These are phyloP conservation scores for Termitomyces sp. DNA, from an alignment of 1,284 basidiomycete genomes.

Conservation along the genomic window DNA sequence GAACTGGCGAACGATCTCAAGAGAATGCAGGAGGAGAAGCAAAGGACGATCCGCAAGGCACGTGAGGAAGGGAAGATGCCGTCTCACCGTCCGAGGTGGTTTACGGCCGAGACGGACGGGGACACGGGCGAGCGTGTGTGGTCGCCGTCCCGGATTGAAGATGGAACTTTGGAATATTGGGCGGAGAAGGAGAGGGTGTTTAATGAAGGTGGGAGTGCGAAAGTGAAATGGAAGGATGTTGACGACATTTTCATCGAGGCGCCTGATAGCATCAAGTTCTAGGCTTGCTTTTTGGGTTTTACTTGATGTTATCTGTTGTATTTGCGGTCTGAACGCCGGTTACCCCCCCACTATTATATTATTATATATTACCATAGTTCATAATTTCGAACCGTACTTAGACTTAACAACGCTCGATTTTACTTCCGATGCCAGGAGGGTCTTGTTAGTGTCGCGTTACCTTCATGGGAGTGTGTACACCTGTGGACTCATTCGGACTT, in stretches of 20 bases:
- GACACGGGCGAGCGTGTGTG: slow-evolving; percentile 88
- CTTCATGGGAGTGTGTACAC: too few relatives aligned
- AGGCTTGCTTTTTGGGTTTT: too few relatives aligned
- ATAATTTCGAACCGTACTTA: too few relatives aligned
- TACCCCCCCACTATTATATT: too few relatives aligned
- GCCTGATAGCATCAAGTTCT: neutral
- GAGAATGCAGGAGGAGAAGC: slow-evolving; percentile 81
- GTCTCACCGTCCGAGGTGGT: slow-evolving; percentile 83
- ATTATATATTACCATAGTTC: too few relatives aligned
- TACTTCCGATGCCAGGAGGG: too few relatives aligned
- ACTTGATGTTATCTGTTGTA: too few relatives aligned
- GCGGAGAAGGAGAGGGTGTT: slow-evolving; percentile 68
- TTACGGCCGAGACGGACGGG: slow-evolving; percentile 67
- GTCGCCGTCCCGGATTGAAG: slow-evolving; percentile 57
- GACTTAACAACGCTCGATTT: too few relatives aligned
- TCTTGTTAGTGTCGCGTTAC: too few relatives aligned
- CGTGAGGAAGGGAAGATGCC: slow-evolving; percentile 75
- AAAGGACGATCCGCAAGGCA: slow-evolving; percentile 72
- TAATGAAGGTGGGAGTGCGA: slow-evolving; percentile 29
- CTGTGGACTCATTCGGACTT: too few relatives aligned
- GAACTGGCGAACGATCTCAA: slow-evolving; percentile 90
- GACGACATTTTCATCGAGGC: slow-evolving; percentile 80
- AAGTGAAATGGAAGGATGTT: slow-evolving; percentile 60
- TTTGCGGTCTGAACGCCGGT: too few relatives aligned
- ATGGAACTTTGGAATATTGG: slow-evolving; percentile 75